Evolutionary conservation across 2,329 filamentous ascomycete genomes (phyloP), one percentile per base, ranked within the genome.

Genomic region (Scytalidium lignicola): DNA sequence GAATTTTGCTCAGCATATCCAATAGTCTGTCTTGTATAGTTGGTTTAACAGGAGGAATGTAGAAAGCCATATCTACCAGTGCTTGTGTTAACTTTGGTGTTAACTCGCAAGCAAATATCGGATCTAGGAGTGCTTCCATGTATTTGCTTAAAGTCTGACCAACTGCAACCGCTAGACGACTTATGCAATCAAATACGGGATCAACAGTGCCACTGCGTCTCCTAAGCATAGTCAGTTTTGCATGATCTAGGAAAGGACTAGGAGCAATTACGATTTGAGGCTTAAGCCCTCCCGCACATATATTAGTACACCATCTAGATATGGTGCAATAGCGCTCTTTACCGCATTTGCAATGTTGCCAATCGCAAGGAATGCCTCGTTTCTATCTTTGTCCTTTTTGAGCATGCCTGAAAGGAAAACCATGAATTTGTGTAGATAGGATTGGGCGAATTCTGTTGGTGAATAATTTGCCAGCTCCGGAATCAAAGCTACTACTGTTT

Each of bases 101-200:
- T 46, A 99, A 76, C 44, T 95, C 93, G 65, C 93, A 99, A 15
- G 90, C 91, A 68, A 99, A 99, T 51, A 99, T 96, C 10, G 95
- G 91, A 59, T 96, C 92, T 9, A 99, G 78, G 22, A 99, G 74
- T 12, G 91, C 88, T 65, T 96, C 91, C 83, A 99, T 96, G 65
- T 97, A 96, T 70, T 97, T 99, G 76, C 90, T 97, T 47, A 99
- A 75, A 0, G 92, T 93, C 70, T 99, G 93, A 1, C 93, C 93
- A 23, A 97, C 93, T 2, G 93, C 93, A 42, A 95, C 86, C 1
- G 93, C 90, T 46, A 99, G 80, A 72, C 95, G 91, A 67, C 95
- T 99, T 65, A 99, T 95, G 68, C 93, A 99, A 68, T 96, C 89
- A 61, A 97, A 97, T 53, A 97, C 92, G 0, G 92, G 90, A 55